These are phyloP conservation scores for Aspergillus sp. DNA, from an alignment of 2,329 filamentous ascomycete genomes.

Conservation along the genomic window DNA sequence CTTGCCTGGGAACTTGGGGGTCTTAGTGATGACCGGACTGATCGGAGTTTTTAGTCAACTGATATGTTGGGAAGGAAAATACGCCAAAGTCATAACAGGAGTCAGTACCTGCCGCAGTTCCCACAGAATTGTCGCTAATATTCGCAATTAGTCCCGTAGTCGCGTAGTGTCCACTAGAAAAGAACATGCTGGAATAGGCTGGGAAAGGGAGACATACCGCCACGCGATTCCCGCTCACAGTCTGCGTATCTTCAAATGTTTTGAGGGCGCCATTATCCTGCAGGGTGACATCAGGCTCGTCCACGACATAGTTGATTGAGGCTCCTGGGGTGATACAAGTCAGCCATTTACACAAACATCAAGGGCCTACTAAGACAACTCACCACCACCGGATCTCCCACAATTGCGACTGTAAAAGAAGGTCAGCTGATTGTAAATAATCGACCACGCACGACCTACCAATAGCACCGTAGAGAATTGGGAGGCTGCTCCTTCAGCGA, in stretches of 20 bases:
- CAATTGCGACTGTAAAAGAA: neutral
- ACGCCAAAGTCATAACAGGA: neutral
- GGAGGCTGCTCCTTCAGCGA: constrained; percentile 2
- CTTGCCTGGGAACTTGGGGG: constrained; percentile 4
- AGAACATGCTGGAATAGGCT: no score
- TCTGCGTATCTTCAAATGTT: neutral
- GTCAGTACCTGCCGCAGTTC: neutral
- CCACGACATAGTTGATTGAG: neutral
- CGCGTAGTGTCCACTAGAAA: no score
- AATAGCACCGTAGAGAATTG: constrained; percentile 12
- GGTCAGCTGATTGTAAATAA: neutral
- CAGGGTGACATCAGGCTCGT: neutral
- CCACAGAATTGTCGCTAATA: neutral
- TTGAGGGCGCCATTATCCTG: neutral
- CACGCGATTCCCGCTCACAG: neutral
- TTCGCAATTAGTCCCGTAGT: no score
- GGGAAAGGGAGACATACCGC: neutral
- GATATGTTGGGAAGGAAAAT: neutral
- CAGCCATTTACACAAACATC: no score
- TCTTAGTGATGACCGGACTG: neutral
- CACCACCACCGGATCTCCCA: constrained; percentile 1
- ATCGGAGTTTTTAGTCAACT: no score
- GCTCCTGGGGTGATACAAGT: neutral
- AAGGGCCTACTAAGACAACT: neutral
- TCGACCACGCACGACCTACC: constrained; percentile 6